Evolutionary conservation across 208 protist species (phyloP).

Genomic region (Phytomonas sp.): DNA sequence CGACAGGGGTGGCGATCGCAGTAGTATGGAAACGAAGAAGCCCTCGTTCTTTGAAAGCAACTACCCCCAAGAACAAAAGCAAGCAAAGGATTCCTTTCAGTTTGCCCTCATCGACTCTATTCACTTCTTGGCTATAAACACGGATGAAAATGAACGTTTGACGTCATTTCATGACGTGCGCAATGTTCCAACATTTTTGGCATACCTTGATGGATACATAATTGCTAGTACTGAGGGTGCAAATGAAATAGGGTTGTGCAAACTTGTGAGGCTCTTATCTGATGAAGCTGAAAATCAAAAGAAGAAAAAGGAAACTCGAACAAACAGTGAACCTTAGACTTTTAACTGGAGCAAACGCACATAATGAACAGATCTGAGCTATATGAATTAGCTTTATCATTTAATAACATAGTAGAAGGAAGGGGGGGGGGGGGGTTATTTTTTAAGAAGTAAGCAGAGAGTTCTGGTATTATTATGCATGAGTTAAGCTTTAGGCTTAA

Average conservation of each 20-base stretch:
- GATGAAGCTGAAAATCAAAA: constrained; percentile 3
- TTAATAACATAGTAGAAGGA: neutral
- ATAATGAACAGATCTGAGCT: neutral
- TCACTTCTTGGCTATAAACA: constrained; percentile 67
- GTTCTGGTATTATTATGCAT: neutral
- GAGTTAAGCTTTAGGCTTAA: neutral
- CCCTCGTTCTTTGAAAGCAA: neutral
- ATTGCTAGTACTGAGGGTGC: constrained; percentile 63
- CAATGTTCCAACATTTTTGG: constrained; percentile 82
- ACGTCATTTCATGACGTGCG: constrained; percentile 78
- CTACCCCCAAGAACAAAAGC: neutral
- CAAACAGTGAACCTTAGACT: neutral
- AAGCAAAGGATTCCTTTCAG: neutral
- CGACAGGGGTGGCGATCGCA: constrained; percentile 17
- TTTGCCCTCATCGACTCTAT: constrained; percentile 5
- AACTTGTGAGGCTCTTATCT: constrained; percentile 27
- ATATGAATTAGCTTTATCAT: neutral
- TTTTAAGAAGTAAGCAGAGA: neutral
- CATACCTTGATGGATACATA: constrained; percentile 59
- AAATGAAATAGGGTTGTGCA: constrained; percentile 41
- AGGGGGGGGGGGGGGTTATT: neutral
- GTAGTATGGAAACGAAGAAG: neutral
- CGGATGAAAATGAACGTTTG: constrained; percentile 53
- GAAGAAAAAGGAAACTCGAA: constrained; percentile 1
- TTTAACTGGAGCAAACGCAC: neutral